These are phyloP conservation scores for Paecilomyces niveus DNA, from an alignment of 2,329 filamentous ascomycete genomes.

Conservation along the genomic window DNA sequence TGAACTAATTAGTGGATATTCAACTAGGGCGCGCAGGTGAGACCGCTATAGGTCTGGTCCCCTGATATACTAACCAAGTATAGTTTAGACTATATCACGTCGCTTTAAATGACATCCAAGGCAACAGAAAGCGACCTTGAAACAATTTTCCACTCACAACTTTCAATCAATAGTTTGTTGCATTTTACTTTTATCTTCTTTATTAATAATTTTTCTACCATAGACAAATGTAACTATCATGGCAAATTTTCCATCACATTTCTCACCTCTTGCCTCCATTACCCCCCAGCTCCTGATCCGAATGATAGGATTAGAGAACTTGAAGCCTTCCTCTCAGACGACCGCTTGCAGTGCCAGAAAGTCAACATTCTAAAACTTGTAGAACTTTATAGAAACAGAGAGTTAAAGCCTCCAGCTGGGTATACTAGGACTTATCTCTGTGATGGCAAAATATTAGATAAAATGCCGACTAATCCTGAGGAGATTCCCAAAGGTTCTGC, in stretches of 20 bases:
- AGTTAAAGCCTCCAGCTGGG: not conserved
- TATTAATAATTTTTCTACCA: too few relatives aligned
- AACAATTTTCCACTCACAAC: too few relatives aligned
- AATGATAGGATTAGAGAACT: not conserved
- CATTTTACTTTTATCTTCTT: too few relatives aligned
- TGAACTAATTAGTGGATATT: too few relatives aligned
- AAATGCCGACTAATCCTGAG: not conserved
- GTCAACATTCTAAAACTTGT: not conserved
- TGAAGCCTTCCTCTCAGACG: not conserved
- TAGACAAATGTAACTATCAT: too few relatives aligned
- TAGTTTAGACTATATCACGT: too few relatives aligned
- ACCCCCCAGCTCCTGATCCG: not conserved
- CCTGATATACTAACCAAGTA: too few relatives aligned
- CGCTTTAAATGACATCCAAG: too few relatives aligned
- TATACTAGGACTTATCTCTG: not conserved
- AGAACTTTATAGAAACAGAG: not conserved
- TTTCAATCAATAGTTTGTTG: too few relatives aligned
- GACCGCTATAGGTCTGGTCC: too few relatives aligned
- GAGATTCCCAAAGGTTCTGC: not conserved
- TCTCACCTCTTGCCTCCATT: not conserved
- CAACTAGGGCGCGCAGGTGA: too few relatives aligned
- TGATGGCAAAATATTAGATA: not conserved
- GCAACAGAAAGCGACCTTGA: too few relatives aligned
- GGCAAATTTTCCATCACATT: not conserved
- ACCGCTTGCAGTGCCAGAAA: not conserved